A percentile compares a stretch with the other conserved stretches of the same genome.
These are phyloP conservation scores for Melocanna baccifera DNA, from an alignment of 176 grass and related monocot genomes.

Conservation along the genomic window DNA sequence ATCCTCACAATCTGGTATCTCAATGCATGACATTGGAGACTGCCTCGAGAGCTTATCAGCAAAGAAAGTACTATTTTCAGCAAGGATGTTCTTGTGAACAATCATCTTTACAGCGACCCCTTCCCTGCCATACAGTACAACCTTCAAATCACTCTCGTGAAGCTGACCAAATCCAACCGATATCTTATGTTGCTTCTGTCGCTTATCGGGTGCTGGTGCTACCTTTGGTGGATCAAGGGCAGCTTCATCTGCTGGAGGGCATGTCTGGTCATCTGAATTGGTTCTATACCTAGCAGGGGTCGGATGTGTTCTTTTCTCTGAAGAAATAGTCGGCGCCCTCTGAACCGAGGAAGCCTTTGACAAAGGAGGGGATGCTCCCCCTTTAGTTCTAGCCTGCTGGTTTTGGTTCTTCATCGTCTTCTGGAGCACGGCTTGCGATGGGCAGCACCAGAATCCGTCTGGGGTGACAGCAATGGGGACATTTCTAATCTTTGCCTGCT, in stretches of 20 bases:
- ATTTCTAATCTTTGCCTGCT: conserved; percentile 52
- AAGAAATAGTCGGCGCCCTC: conserved; percentile 34
- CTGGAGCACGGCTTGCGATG: conserved; percentile 66
- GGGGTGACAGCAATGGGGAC: conserved; percentile 78
- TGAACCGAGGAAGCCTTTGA: conserved; percentile 67
- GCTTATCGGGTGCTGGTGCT: conserved; percentile 26
- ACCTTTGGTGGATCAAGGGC: conserved; percentile 41
- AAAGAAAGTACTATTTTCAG: conserved; percentile 69
- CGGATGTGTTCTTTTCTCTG: conserved; percentile 43
- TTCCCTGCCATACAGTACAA: conserved; percentile 64
- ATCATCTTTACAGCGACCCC: conserved; percentile 68
- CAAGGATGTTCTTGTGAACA: conserved; percentile 71
- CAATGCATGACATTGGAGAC: conserved; percentile 56
- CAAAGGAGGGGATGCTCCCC: conserved; percentile 46
- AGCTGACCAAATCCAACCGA: conserved; percentile 70
- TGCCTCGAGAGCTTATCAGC: conserved; percentile 58
- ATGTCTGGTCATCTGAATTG: conserved; percentile 38
- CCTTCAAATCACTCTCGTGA: conserved; percentile 65
- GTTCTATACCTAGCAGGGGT: conserved; percentile 45
- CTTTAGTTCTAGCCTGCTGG: conserved; percentile 49
- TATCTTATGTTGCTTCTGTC: conserved; percentile 62
- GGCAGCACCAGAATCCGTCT: conserved; percentile 90
- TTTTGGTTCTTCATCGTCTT: conserved; percentile 55
- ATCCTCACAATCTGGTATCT: conserved; percentile 78
- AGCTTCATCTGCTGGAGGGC: conserved; percentile 12